Base-by-base conservation (phyloP, 2,329 filamentous ascomycete genomes). In the Nigrospora osmanthi region DNA sequence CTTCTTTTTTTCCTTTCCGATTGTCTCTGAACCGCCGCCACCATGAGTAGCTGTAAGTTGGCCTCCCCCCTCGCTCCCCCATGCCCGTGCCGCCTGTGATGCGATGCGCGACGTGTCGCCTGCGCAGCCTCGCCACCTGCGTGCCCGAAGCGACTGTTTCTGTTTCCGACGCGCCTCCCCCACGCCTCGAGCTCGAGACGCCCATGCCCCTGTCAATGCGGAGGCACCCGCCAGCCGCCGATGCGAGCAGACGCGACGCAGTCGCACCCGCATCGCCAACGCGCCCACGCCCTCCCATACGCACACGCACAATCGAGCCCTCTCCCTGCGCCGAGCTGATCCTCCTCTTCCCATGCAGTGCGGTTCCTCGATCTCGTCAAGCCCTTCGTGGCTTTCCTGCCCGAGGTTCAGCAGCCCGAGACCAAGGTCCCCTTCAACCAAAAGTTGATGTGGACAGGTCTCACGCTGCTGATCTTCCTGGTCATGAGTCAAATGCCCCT, bases 291-390 rank as follows among this genome's bases (percentile, higher is more conserved):
- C 2, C 23, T 10, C 9, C 23, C 23, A 11, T 2, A 10, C 34
- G 34, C 14, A 4, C 34, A 11, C 34, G 6, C 34, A n/a, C 31
- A n/a, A 34, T 37, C 35, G 31, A 36, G 35, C 37, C 38, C 45
- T 47, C 40, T 40, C 46, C 46, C 54, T 48, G 50, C 47, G 55
- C 51, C 42, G 35, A 42, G 17, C 23, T 16, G n/a, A 23, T 11
- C 23, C 41, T 56, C 53, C 48, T 52, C 50, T 51, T 61, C 6
- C 23, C 35, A 34, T 54, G 48, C 62, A 97, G 91, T 98, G 73
- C 90, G 93, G 70, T 98, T 98, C 69, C 91, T 98, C 76, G 93
- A 98, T 74, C 81, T 97, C 69, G 93, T 98, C 76, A 98, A 98
- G 76, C 93, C 93, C 66, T 98, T 98, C 70, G 89, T 94, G 79